These are phyloP conservation scores for Fusarium papillatum DNA, from an alignment of 2,329 filamentous ascomycete genomes.

Conservation along the genomic window DNA sequence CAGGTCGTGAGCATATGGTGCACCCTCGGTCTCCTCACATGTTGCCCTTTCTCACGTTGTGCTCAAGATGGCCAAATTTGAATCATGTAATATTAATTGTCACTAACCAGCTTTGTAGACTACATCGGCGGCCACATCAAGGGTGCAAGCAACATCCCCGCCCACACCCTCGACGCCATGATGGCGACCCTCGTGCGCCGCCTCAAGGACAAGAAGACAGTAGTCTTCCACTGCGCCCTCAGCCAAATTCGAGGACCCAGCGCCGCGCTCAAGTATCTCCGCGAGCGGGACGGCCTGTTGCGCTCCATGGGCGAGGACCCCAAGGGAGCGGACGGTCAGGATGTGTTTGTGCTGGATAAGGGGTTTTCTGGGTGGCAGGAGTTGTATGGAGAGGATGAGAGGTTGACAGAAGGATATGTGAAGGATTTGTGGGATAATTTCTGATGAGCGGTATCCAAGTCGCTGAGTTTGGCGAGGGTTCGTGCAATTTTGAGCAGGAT, in stretches of 20 bases:
- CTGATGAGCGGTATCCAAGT: slow-evolving; percentile 36
- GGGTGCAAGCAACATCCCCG: slow-evolving; percentile 82
- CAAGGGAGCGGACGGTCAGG: slow-evolving; percentile 75
- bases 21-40: background rate
- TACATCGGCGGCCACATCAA: slow-evolving; percentile 92
- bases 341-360: slow-evolving; percentile 84
- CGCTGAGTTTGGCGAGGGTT: background rate
- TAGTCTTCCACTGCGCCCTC: slow-evolving; percentile 95
- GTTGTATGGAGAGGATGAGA: slow-evolving; percentile 80
- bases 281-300: slow-evolving; percentile 72
- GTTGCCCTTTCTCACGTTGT: no score
- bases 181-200: slow-evolving; percentile 87
- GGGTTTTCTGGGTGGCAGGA: slow-evolving; percentile 95
- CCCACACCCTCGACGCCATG: slow-evolving; percentile 77
- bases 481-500: background rate
- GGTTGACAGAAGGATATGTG: slow-evolving; percentile 86
- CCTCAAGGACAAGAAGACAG: slow-evolving; percentile 81
- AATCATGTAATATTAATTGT: background rate
- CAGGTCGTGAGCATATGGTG: no score
- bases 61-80: background rate
- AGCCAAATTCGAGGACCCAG: slow-evolving; percentile 91
- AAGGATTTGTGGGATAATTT: slow-evolving; percentile 86
- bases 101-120: slow-evolving; percentile 64
- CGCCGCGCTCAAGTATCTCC: slow-evolving; percentile 84
- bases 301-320: slow-evolving; percentile 46